Percentiles rank a stretch among this genome's conserved stretches.
Evolutionary conservation across 257 asterid genomes (phyloP).

Genomic region (Parsonsia alboflavescens): DNA sequence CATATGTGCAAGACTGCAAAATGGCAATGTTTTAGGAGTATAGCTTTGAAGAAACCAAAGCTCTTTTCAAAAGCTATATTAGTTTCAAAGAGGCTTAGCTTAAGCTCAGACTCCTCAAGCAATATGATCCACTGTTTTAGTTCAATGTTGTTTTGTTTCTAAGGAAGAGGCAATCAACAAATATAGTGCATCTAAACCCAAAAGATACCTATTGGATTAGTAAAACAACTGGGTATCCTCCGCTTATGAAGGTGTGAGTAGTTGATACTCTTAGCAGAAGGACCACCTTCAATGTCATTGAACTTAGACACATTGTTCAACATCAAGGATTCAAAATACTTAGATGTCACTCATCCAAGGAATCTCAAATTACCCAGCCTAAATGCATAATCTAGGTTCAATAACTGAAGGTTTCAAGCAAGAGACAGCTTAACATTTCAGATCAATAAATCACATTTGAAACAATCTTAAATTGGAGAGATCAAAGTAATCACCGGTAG

Average conservation of each 20-base stretch:
- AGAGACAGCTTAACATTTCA: neutral
- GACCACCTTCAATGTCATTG: neutral
- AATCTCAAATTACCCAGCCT: neutral
- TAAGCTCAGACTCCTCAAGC: neutral
- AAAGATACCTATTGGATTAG: neutral
- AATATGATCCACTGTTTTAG: neutral
- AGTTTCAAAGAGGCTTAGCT: neutral
- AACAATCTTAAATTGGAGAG: neutral
- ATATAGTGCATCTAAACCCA: neutral
- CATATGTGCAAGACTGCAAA: neutral
- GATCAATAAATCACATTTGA: neutral
- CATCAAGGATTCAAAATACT: neutral
- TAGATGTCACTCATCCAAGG: neutral
- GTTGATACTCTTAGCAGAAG: neutral
- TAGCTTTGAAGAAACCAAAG: neutral
- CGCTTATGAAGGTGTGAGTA: neutral
- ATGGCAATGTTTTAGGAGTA: neutral
- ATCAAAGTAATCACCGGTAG: neutral
- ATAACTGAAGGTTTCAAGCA: neutral
- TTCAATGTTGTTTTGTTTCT: neutral
- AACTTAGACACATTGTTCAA: neutral
- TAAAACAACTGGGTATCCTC: neutral
- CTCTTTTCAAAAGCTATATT: neutral
- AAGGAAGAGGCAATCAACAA: neutral
- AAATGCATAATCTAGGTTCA: neutral